Evolutionary conservation across 2,329 filamentous ascomycete genomes (phyloP).

Genomic region (Penicillium palitans): DNA sequence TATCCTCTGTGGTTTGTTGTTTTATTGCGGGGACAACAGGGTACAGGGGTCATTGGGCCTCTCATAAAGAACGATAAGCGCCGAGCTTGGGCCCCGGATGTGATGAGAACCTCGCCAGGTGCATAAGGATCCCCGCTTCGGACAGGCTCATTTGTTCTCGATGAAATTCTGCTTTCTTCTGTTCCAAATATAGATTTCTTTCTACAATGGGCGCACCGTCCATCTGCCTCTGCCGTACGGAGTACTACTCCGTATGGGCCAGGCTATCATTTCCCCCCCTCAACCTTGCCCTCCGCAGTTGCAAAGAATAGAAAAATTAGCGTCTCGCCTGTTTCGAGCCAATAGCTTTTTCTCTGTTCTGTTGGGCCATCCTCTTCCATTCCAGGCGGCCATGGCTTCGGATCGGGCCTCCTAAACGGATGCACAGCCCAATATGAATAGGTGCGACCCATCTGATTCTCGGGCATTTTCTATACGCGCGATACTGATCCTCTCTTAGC

Average conservation of each 20-base stretch:
- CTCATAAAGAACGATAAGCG: conserved; percentile 31
- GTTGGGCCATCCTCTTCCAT: conserved; percentile 19
- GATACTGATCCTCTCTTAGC: conserved; percentile 33
- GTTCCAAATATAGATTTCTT: conserved; percentile 29
- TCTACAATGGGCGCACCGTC: background rate
- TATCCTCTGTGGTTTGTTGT: conserved; percentile 14
- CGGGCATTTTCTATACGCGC: background rate
- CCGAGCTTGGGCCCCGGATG: conserved; percentile 32
- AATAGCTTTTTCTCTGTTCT: conserved; percentile 16
- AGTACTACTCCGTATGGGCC: conserved; percentile 13
- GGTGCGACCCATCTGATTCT: conserved; percentile 27
- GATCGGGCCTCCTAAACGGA: conserved; percentile 28
- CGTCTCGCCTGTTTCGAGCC: conserved; percentile 18
- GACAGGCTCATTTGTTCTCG: conserved; percentile 15
- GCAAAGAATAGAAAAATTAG: conserved; percentile 34
- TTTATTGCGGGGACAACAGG: conserved; percentile 17
- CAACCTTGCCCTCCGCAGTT: conserved; percentile 24
- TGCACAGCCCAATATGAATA: conserved; percentile 40
- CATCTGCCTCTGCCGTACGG: conserved; percentile 17
- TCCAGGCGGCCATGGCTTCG: conserved; percentile 32
- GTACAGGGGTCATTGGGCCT: conserved; percentile 14
- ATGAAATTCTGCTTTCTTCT: conserved; percentile 11
- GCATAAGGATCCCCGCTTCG: conserved; percentile 29
- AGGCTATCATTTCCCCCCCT: conserved; percentile 14
- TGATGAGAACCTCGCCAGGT: conserved; percentile 33